Percentiles rank a stretch among this genome's conserved stretches.
phyloP scores from a whole-genome alignment of 2,329 filamentous ascomycete genomes.

The Colletotrichum sp. region DNA sequence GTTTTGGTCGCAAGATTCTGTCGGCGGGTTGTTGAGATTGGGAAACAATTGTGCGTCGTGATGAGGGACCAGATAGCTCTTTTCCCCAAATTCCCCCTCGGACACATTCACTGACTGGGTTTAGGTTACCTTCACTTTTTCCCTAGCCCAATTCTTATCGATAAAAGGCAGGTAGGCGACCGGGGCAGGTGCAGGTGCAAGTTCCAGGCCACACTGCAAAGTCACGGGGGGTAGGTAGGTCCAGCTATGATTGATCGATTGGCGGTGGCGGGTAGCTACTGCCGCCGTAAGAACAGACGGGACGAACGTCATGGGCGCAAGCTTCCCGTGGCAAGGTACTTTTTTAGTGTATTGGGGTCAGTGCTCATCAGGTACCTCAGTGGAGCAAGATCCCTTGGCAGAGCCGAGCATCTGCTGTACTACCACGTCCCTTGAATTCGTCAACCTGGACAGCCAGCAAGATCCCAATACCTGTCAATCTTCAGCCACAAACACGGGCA shows the following conservation, averaged over 20 bases:
- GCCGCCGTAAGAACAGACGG: conserved; percentile 6
- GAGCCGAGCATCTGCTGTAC: not conserved
- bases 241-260: not conserved
- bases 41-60: conserved; percentile 3
- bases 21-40: not conserved
- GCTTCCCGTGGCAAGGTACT: not conserved
- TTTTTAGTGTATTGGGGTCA: not conserved
- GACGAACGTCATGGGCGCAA: conserved; percentile 10
- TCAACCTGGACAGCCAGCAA: not conserved
- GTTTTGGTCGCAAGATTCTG: not conserved
- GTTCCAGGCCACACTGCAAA: not conserved
- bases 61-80: conserved; percentile 10
- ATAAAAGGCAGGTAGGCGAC: conserved; percentile 3
- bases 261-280: not conserved
- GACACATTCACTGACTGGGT: conserved; percentile 7
- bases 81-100: conserved; percentile 9
- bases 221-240: not conserved
- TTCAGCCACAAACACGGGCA: not conserved
- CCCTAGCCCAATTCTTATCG: conserved; percentile 12
- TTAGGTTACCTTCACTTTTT: conserved; percentile 21
- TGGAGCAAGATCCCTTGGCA: not conserved
- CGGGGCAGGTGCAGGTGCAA: conserved; percentile 4
- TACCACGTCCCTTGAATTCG: not conserved
- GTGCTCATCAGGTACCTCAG: not conserved
- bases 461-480: not conserved